phyloP scores from a whole-genome alignment of 768 basidiomycete genomes.

The Pilatotrama ljubarskyi region DNA sequence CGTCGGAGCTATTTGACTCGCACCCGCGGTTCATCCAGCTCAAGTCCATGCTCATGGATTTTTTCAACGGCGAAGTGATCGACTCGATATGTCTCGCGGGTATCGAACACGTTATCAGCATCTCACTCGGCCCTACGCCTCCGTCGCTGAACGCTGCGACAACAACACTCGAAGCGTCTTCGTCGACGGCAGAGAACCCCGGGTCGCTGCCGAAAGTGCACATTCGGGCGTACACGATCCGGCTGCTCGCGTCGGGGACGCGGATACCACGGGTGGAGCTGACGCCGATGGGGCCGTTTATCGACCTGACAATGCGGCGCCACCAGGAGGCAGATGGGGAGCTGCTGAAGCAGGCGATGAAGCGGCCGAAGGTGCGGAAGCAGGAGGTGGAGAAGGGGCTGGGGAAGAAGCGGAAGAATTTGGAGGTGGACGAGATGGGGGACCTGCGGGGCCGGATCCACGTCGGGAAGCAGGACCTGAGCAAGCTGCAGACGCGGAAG shows the following conservation, averaged over 20 bases:
- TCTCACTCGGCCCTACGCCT: constrained; percentile 70
- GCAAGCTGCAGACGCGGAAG: constrained; percentile 85
- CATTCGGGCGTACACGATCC: constrained; percentile 81
- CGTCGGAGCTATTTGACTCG: constrained; percentile 91
- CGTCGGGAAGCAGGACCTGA: constrained; percentile 85
- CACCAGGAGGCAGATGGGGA: constrained; percentile 76
- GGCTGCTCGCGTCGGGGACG: constrained; percentile 72
- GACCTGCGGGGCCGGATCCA: constrained; percentile 91
- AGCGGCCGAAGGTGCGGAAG: constrained; percentile 85
- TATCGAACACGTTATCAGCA: constrained; percentile 84
- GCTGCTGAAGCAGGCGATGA: constrained; percentile 77
- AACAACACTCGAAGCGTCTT: constrained; percentile 20
- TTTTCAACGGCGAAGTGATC: constrained; percentile 88
- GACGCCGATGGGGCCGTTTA: constrained; percentile 85
- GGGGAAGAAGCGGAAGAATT: constrained; percentile 92
- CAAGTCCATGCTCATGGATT: constrained; percentile 86
- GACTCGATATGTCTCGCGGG: constrained; percentile 83
- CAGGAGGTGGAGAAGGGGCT: constrained; percentile 81
- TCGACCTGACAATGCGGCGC: constrained; percentile 81
- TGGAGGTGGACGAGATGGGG: constrained; percentile 98
- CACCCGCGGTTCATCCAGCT: constrained; percentile 91
- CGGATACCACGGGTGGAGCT: constrained; percentile 82
- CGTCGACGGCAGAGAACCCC: constrained; percentile 17
- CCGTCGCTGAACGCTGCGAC: constrained; percentile 48
- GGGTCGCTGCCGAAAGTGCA: constrained; percentile 74